Conservation (phyloP, 1,284 basidiomycete species). For the Puccinia novopanici region DNA sequence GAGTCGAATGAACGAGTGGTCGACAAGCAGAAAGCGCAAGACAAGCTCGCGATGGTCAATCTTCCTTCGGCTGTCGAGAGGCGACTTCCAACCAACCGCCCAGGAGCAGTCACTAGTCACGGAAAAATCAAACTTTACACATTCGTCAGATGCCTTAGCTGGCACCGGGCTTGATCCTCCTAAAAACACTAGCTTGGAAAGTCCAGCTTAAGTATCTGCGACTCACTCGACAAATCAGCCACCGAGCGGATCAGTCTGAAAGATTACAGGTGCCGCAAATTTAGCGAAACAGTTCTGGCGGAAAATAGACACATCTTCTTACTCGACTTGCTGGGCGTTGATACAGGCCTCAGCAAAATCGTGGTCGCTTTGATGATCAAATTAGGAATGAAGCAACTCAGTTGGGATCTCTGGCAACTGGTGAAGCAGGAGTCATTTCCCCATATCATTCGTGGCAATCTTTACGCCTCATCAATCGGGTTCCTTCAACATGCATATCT, state of each 20-base stretch:
- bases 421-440: conserved; percentile 46
- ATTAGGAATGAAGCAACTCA: conserved; percentile 45
- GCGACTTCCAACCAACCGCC: background rate
- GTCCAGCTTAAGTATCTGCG: background rate
- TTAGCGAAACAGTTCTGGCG: no score
- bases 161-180: background rate
- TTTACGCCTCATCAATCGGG: conserved; percentile 48
- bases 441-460: conserved; percentile 48
- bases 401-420: conserved; percentile 32
- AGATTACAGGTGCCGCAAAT: no score
- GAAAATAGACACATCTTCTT: no score
- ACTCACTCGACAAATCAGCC: conserved; percentile 2
- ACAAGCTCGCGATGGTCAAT: background rate
- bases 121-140: background rate
- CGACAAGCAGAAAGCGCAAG: background rate
- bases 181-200: background rate
- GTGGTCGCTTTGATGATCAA: conserved; percentile 49
- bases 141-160: background rate
- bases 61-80: background rate
- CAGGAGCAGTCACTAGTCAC: no score
- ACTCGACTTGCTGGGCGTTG: no score
- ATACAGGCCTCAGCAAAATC: no score
- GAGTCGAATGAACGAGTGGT: no score
- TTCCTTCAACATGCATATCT: conserved; percentile 47
- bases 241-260: no score